phyloP scores from a whole-genome alignment of 1,284 basidiomycete species.

The Ustilago loliicola region DNA sequence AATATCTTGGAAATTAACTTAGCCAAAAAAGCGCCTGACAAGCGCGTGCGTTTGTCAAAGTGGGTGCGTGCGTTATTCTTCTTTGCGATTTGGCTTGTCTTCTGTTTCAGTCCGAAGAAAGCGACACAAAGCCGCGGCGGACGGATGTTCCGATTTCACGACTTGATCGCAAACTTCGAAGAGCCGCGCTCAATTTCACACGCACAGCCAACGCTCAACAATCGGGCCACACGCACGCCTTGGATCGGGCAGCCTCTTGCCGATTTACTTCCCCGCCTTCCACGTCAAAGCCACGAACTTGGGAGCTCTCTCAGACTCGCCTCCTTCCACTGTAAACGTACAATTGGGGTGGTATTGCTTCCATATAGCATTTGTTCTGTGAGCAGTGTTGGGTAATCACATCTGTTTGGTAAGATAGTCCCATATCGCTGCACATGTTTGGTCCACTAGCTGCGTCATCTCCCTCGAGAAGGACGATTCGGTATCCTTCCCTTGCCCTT shows the following conservation, averaged over 20 bases:
- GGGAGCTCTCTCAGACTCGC: background rate
- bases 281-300: background rate
- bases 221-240: background rate
- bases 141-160: conserved; percentile 8
- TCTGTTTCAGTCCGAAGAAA: background rate
- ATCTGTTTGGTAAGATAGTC: conserved; percentile 18
- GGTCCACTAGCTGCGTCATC: conserved; percentile 41
- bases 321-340: too few relatives aligned
- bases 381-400: background rate
- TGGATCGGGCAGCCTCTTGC: background rate
- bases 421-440: conserved; percentile 44
- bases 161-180: background rate
- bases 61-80: conserved; percentile 4
- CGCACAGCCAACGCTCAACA: background rate
- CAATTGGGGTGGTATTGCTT: background rate
- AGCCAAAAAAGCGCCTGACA: background rate
- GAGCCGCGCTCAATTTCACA: conserved; percentile 8
- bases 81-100: background rate
- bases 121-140: conserved; percentile 7
- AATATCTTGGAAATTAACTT: conserved; percentile 14
- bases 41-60: background rate
- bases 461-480: conserved; percentile 28
- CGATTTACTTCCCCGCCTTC: background rate
- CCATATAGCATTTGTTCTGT: background rate
- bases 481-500: background rate